A percentile compares a stretch with the other conserved stretches of the same genome.
Evolutionary conservation across 208 protist genomes (phyloP).

Genomic region (Acanthamoeba castellanii): DNA sequence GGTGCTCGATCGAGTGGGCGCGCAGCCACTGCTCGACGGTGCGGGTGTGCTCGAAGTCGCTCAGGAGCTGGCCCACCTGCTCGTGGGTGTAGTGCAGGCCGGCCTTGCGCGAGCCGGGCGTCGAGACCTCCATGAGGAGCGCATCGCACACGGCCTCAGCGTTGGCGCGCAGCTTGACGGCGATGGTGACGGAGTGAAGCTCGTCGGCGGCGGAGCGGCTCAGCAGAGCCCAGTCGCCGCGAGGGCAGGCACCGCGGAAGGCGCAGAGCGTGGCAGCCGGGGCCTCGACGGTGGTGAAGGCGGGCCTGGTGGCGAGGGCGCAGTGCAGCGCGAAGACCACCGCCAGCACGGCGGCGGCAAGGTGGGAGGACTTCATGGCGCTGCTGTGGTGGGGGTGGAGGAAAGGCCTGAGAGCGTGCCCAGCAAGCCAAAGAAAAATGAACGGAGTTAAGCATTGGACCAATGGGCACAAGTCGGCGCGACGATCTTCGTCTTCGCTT

Average conservation of each 20-base stretch:
- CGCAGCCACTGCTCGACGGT: conserved; percentile 54
- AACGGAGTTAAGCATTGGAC: too few species aligned
- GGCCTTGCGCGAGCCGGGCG: conserved; percentile 9
- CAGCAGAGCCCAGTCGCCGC: neutral
- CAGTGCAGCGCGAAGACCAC: conserved; percentile 26
- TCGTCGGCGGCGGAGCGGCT: neutral
- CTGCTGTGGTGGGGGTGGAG: too few species aligned
- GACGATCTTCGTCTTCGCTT: too few species aligned
- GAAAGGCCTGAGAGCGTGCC: too few species aligned
- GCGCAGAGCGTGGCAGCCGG: conserved; percentile 6
- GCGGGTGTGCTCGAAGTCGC: neutral
- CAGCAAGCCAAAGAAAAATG: too few species aligned
- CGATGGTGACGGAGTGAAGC: conserved; percentile 1
- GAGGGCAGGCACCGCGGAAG: neutral
- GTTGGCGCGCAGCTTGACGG: neutral
- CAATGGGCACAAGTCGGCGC: too few species aligned
- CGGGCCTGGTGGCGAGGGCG: neutral
- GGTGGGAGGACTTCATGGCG: too few species aligned
- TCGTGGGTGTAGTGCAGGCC: neutral
- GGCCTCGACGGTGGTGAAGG: neutral
- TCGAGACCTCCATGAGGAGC: conserved; percentile 46
- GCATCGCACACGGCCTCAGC: neutral
- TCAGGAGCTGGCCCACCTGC: conserved; percentile 54
- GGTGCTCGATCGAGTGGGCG: neutral
- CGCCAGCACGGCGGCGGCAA: conserved; percentile 11